Evolutionary conservation across 192 early-diverging fungal species (phyloP), one percentile per base, ranked within the genome.

Genomic region (Irineochytrium annulatum): DNA sequence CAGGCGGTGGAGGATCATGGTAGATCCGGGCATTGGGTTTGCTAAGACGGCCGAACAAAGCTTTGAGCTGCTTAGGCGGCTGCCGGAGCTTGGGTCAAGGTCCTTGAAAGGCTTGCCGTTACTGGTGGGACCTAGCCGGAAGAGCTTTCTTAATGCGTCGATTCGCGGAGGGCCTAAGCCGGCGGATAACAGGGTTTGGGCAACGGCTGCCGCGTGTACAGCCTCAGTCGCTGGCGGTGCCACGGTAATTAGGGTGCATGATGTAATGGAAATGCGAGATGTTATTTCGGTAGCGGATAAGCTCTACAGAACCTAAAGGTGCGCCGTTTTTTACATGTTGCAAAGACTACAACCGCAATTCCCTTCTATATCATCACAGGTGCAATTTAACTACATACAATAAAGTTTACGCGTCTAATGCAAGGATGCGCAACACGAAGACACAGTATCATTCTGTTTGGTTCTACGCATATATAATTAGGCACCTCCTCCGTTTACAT

Each of bases 1-100:
- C 3, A 78, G 84, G 39, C 79, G 93, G 11, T 99, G 97, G 97
- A 98, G 98, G 71, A 91, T 99, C 26, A 89, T 95, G 60, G 71
- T 95, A 2, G 97, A 99, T 62, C 97, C 97, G 13, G 97, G 97
- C 24, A 83, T 99, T 57, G 97, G 97, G 1, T 99, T 99, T 78
- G 93, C 95, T 30, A 99, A 99, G 74, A 86, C 87, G 5, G 77
- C 75, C 26, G 79, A 81, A 2, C 97, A 99, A 67, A 90, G 87
- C 69, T 85, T 94, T 72, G 86, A 91, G 63, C 69, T 99, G 27
- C 69, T 99, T 53, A 80, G 86, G 29, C 73, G 86, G 2, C 73
- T 99, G 26, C 60, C 72, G 0, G 78, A 87, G 45, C 68, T 86
- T 27, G 59, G 67, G 3, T 34, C 56, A 46, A 60, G 52, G 62